A percentile compares a stretch with the other conserved stretches of the same genome.
Evolutionary conservation across 1,284 basidiomycete genomes (phyloP).

Genomic region (Anthracocystis panici-leucophaei): DNA sequence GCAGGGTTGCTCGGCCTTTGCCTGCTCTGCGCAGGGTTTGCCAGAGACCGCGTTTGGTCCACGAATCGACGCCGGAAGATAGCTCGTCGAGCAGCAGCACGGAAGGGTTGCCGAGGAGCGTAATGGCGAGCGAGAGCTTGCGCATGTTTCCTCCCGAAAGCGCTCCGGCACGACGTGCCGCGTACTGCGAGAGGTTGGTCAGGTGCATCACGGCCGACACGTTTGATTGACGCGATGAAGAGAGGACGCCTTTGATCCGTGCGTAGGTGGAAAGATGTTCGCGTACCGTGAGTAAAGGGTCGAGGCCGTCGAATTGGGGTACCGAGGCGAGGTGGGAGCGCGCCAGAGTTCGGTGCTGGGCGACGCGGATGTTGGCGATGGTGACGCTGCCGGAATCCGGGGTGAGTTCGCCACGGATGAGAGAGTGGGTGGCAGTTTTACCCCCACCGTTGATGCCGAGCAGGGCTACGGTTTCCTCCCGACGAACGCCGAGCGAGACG

Average conservation of each 20-base stretch:
- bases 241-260: constrained; percentile 75
- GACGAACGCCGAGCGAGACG: constrained; percentile 78
- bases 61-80: constrained; percentile 83
- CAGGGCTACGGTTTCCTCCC: constrained; percentile 78
- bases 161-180: constrained; percentile 78
- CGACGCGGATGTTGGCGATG: constrained; percentile 33
- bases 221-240: constrained; percentile 73
- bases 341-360: constrained; percentile 32
- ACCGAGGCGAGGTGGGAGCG: constrained; percentile 39
- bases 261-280: constrained; percentile 76
- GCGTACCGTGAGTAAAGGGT: constrained; percentile 79
- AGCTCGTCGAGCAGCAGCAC: constrained; percentile 86
- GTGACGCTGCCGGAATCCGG: constrained; percentile 38
- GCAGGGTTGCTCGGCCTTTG: constrained; percentile 66
- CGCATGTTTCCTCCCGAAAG: constrained; percentile 79
- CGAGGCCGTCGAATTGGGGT: constrained; percentile 85
- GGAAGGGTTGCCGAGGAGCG: constrained; percentile 81
- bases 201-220: constrained; percentile 76
- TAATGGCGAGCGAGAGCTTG: constrained; percentile 81
- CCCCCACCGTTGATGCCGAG: constrained; percentile 83
- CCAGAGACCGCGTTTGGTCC: constrained; percentile 87
- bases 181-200: constrained; percentile 76
- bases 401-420: constrained; percentile 39
- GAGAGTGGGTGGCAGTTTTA: constrained; percentile 75
- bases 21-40: constrained; percentile 77